Evolutionary conservation across 768 basidiomycete species (phyloP).

Genomic region (Termitomyces sp.): DNA sequence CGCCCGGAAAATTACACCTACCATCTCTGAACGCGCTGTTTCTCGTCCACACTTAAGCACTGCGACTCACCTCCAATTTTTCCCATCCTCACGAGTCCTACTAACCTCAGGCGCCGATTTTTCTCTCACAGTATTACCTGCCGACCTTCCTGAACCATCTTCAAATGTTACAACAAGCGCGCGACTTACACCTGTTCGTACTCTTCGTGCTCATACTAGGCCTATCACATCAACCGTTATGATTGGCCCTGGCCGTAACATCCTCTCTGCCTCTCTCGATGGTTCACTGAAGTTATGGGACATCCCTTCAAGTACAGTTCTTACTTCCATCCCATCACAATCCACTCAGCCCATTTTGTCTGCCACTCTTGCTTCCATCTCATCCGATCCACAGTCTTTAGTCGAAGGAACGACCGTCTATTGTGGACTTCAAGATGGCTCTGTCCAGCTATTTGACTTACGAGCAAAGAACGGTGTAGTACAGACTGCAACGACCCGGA

Average conservation of each 20-base stretch:
- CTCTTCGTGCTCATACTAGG: conserved; percentile 60
- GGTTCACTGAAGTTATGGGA: conserved; percentile 71
- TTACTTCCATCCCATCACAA: conserved; percentile 36
- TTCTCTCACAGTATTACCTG: conserved; percentile 57
- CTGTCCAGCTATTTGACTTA: conserved; percentile 52
- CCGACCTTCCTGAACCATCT: conserved; percentile 32
- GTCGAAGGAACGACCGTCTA: conserved; percentile 38
- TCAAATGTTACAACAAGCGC: conserved; percentile 17
- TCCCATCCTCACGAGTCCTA: conserved; percentile 67
- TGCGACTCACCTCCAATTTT: conserved; percentile 54
- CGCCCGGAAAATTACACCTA: conserved; percentile 18
- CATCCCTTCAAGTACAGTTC: conserved; percentile 45
- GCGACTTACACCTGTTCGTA: conserved; percentile 48
- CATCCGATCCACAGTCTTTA: conserved; percentile 15
- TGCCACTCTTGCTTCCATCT: conserved; percentile 34
- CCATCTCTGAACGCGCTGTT: conserved; percentile 23
- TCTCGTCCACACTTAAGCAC: conserved; percentile 46
- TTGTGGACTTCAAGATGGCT: conserved; percentile 49
- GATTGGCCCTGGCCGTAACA: conserved; percentile 57
- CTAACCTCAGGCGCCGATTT: conserved; percentile 69
- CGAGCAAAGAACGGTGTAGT: conserved; percentile 28
- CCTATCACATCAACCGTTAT: conserved; percentile 60
- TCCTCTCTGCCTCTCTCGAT: conserved; percentile 66
- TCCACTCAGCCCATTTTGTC: conserved; percentile 33
- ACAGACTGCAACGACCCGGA: conserved; percentile 4